Base-by-base conservation (phyloP, 2,329 filamentous ascomycete genomes). In the Colletotrichum lentis region DNA sequence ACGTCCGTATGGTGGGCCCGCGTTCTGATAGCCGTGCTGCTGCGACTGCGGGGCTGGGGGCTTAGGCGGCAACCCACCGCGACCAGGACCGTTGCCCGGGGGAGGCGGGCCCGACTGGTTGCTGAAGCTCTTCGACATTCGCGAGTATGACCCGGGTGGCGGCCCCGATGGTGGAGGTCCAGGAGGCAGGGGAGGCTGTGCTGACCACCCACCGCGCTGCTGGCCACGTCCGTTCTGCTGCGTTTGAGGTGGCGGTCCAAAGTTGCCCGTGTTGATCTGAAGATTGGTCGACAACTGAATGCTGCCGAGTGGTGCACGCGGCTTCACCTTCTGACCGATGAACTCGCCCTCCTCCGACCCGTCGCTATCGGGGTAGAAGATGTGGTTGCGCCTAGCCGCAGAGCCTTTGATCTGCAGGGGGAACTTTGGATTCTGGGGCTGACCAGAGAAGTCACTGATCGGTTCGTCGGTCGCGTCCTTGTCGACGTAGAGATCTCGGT, bases 401-500 rank as follows among this genome's bases (percentile, higher is more conserved):
- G 58, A 79, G 76, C 70, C 70, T 71, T 72, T 79, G 44, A 78
- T 72, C 44, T 76, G 76, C 20, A 74, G 69, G 24, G 64, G 73
- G 27, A 71, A 74, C 24, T 70, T 68, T 11, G 71, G 59, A 57
- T 65, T 71, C 62, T 74, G 75, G 73, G 57, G 74, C 73, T 63
- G 57, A 44, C 66, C 70, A 49, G 69, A 69, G 7, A 67, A 71
- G 37, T 76, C 76, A 59, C 78, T 77, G 56, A 86, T 80, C 47
- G 81, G 77, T 8, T 76, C 67, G 31, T 78, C 72, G 3, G 75
- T 72, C 62, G 81, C 84, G 10, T 78, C 71, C 5, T 79, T 73
- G 72, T 88, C 84, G 31, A 87, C 57, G 71, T 86, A 89, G 43
- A 78, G 77, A 60, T 81, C 76, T 18, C 80, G 78, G 71, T 86